A percentile compares a stretch with the other conserved stretches of the same genome.
These are phyloP conservation scores for Withania somnifera DNA, from an alignment of 305 asterid genomes.

Conservation along the genomic window DNA sequence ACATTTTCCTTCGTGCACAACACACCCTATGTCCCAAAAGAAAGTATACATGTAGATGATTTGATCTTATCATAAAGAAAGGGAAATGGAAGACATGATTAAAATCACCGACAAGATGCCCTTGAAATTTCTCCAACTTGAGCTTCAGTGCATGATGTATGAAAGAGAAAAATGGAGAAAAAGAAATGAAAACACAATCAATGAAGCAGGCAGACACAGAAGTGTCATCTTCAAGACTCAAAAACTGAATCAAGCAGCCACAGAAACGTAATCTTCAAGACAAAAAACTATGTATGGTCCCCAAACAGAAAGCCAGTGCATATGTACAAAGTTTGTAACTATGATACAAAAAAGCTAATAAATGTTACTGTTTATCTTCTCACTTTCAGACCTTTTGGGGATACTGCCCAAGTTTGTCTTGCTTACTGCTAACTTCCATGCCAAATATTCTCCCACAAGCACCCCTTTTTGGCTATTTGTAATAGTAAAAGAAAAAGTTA, in stretches of 20 bases:
- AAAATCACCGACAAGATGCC: not conserved
- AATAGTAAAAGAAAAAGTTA: not conserved
- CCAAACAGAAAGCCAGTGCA: not conserved
- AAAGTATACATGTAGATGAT: not conserved
- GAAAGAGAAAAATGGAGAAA: not conserved
- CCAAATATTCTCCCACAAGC: constrained; percentile 20
- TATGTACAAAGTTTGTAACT: not conserved
- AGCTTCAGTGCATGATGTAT: not conserved
- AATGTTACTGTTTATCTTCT: constrained; percentile 8
- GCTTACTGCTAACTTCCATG: constrained; percentile 27
- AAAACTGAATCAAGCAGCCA: not conserved
- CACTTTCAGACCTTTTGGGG: constrained; percentile 4
- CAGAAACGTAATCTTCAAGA: not conserved
- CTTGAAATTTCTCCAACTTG: not conserved
- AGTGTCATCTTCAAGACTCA: not conserved
- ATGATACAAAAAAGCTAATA: constrained; percentile 1
- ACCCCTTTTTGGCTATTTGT: constrained; percentile 15
- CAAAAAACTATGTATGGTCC: constrained; percentile 5
- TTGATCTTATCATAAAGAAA: not conserved
- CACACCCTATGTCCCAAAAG: not conserved
- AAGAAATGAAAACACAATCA: not conserved
- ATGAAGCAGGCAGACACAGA: not conserved
- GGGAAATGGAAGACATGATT: not conserved
- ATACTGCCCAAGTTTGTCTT: constrained; percentile 20
- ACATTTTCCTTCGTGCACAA: no score